Evolutionary conservation across 768 basidiomycete species (phyloP), one percentile per base, ranked within the genome.

Genomic region (Leccinum truebloodii): DNA sequence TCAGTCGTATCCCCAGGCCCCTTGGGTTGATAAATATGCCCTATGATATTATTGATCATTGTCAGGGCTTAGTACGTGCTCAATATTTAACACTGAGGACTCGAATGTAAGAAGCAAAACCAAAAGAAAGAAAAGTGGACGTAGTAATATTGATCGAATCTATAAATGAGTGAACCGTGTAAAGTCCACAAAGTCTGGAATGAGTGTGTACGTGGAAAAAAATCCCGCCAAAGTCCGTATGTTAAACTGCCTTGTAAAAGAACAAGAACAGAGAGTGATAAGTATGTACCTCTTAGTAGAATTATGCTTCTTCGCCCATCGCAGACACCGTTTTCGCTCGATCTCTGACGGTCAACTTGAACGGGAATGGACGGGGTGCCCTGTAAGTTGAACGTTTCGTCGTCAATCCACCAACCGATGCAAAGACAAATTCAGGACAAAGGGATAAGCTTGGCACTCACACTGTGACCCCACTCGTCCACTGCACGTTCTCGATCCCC

Each of bases 381-480:
- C 60, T 61, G 22, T 37, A n/a, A 8, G 24, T 49, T 20, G 9
- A 28, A 28, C 20, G 4, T 34, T 26, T 8, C 22, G 28, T 8
- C 22, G 28, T 50, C 53, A 37, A 49, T 46, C 4, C 41, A n/a
- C 14, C 26, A 34, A 37, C 34, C 34, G 3, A 12, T 34, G 2
- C 30, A 52, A 52, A 52, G 26, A 16, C 13, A 52, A 3, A 34
- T 5, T 12, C 9, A n/a, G 10, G 6, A 18, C 18, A 28, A 16
- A 9, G n/a, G 4, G 52, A 34, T 9, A 50, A 59, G n/a, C n/a
- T 12, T 30, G 12, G 6, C 13, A 55, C 59, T 49, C 48, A 55
- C 53, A 55, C 54, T 2, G 48, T 35, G 14, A 59, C 46, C 16
- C 53, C 59, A 28, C 35, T 59, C 10, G 59, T 51, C 54, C 59